Evolutionary conservation across 192 early-diverging fungal genomes (phyloP).

Genomic region (Umbelopsis ramanniana): DNA sequence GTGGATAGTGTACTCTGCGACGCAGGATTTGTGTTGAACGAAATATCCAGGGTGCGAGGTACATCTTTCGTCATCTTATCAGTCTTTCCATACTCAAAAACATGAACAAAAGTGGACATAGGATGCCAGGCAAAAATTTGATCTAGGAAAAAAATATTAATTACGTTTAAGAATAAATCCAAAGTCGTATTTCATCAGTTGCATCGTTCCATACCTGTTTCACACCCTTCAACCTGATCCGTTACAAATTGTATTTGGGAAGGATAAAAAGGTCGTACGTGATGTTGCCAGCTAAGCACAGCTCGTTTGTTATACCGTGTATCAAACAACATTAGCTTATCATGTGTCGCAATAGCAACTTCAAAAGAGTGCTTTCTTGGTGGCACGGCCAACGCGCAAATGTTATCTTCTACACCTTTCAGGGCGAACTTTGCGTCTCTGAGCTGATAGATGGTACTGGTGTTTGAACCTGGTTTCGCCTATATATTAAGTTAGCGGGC

Average conservation of each 20-base stretch:
- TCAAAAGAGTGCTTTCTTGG: background rate
- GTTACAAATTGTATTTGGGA: background rate
- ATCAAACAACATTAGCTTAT: background rate
- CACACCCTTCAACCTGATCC: background rate
- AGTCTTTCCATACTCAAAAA: conserved; percentile 1
- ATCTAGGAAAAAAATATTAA: background rate
- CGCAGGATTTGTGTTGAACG: background rate
- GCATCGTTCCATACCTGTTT: background rate
- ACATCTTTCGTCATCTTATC: background rate
- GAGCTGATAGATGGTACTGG: background rate
- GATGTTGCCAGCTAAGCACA: background rate
- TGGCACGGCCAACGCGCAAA: conserved; percentile 5
- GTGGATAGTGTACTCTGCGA: background rate
- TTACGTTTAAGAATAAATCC: background rate
- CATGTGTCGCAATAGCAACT: background rate
- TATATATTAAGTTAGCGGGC: background rate
- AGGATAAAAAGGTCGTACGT: background rate
- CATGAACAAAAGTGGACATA: background rate
- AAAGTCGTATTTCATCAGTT: background rate
- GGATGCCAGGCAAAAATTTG: conserved; percentile 3
- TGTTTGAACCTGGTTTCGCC: conserved; percentile 2
- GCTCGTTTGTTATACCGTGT: background rate
- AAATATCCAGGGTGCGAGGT: background rate
- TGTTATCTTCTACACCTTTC: background rate
- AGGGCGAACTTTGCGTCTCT: background rate